phyloP scores from a whole-genome alignment of 2,329 filamentous ascomycete genomes.

The Colletotrichum truncatum region DNA sequence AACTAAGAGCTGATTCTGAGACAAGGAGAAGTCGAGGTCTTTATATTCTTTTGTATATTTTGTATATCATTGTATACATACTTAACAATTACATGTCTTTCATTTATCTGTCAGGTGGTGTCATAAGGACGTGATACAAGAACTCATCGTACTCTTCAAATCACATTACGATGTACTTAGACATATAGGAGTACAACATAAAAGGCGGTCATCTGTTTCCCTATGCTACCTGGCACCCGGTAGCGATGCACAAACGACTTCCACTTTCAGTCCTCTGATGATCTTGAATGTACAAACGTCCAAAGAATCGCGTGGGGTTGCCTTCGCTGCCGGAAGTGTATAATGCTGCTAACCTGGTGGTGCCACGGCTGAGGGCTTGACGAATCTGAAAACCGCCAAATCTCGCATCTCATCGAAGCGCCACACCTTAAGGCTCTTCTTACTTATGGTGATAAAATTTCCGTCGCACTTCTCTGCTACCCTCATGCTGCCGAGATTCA shows the following conservation, averaged over 20 bases:
- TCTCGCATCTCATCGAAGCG: slow-evolving; percentile 10
- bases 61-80: too few relatives aligned
- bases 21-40: too few relatives aligned
- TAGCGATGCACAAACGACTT: accelerated
- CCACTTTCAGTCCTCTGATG: neutral
- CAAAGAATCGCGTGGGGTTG: too few relatives aligned
- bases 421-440: slow-evolving; percentile 9
- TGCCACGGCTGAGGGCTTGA: neutral
- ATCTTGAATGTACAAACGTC: too few relatives aligned
- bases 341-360: too few relatives aligned
- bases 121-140: too few relatives aligned
- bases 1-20: neutral
- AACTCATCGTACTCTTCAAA: too few relatives aligned
- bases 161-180: neutral
- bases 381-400: slow-evolving; percentile 12
- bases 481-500: neutral
- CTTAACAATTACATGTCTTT: too few relatives aligned
- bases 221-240: accelerated
- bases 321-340: too few relatives aligned
- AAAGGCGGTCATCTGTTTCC: too few relatives aligned
- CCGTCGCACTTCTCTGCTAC: slow-evolving; percentile 11
- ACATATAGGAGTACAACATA: neutral
- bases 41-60: too few relatives aligned
- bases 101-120: too few relatives aligned
- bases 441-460: neutral